phyloP scores from a whole-genome alignment of 106 monocot species.

The Apostasia ramifera region DNA sequence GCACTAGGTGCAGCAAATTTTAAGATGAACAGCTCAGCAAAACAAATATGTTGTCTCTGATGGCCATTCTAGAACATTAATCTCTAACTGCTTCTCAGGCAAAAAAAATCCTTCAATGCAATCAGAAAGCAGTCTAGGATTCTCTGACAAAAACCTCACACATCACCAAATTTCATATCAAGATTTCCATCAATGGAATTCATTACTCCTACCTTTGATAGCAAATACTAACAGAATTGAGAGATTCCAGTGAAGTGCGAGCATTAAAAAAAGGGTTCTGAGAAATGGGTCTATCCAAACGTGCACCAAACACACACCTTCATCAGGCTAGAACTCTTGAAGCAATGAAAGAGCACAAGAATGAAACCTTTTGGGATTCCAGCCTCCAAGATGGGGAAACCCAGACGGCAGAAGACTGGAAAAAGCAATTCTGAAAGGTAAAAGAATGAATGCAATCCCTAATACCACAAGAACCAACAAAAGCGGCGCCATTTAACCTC shows the following conservation, averaged over 20 bases:
- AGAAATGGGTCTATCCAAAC: neutral
- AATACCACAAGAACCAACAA: neutral
- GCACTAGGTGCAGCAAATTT: neutral
- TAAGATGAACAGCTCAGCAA: neutral
- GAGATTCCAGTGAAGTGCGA: neutral
- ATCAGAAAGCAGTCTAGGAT: neutral
- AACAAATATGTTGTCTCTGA: too few species aligned
- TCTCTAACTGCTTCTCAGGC: neutral
- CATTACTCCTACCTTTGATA: neutral
- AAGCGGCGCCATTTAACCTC: neutral
- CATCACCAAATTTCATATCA: neutral
- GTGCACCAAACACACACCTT: neutral
- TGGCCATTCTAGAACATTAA: too few species aligned
- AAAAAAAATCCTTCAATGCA: neutral
- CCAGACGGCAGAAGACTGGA: conserved; percentile 1
- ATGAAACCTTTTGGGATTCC: conserved; percentile 9
- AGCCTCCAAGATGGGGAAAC: neutral
- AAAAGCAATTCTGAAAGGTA: neutral
- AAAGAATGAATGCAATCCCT: neutral
- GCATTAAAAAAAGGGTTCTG: neutral
- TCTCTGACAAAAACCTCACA: neutral
- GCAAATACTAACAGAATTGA: neutral
- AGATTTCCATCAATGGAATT: neutral
- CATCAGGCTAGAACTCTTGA: neutral
- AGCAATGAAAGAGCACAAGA: neutral